Conservation (phyloP, 192 early-diverging fungal genomes). For the Polychytrium aggregatum region DNA sequence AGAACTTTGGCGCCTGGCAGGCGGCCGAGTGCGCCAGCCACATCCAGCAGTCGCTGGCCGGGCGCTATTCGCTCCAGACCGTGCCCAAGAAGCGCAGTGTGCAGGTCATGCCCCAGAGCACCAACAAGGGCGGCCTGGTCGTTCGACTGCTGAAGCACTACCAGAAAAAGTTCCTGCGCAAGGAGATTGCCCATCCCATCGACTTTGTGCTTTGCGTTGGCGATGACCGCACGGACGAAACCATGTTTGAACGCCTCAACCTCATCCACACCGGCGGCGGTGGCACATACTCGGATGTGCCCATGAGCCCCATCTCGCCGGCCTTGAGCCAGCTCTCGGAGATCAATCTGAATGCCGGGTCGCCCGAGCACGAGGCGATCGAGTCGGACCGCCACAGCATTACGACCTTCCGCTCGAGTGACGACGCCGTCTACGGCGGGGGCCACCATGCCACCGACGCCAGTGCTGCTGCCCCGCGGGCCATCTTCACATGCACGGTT, state of each 20-base stretch:
- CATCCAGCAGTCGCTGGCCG: constrained; percentile 56
- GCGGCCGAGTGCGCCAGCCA: constrained; percentile 79
- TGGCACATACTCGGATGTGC: constrained; percentile 1
- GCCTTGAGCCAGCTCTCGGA: not conserved
- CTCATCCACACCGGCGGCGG: constrained; percentile 9
- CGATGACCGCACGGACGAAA: constrained; percentile 70
- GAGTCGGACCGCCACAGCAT: not conserved
- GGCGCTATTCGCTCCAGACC: constrained; percentile 58
- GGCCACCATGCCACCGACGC: not conserved
- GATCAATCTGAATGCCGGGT: not conserved
- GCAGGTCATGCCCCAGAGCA: constrained; percentile 61
- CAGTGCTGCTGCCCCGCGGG: not conserved
- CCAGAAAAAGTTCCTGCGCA: constrained; percentile 7
- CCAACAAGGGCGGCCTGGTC: constrained; percentile 52
- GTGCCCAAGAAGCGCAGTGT: constrained; percentile 54
- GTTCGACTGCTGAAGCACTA: constrained; percentile 47
- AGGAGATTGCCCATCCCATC: constrained; percentile 9
- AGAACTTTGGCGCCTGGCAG: constrained; percentile 59
- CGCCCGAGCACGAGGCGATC: not conserved
- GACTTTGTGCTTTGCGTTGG: constrained; percentile 66
- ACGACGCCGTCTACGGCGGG: not conserved
- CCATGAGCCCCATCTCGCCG: not conserved
- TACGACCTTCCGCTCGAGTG: not conserved
- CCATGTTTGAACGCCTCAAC: constrained; percentile 61
- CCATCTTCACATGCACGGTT: constrained; percentile 26